phyloP scores from a whole-genome alignment of 139 green algal genomes.

The Trebouxia sp. region DNA sequence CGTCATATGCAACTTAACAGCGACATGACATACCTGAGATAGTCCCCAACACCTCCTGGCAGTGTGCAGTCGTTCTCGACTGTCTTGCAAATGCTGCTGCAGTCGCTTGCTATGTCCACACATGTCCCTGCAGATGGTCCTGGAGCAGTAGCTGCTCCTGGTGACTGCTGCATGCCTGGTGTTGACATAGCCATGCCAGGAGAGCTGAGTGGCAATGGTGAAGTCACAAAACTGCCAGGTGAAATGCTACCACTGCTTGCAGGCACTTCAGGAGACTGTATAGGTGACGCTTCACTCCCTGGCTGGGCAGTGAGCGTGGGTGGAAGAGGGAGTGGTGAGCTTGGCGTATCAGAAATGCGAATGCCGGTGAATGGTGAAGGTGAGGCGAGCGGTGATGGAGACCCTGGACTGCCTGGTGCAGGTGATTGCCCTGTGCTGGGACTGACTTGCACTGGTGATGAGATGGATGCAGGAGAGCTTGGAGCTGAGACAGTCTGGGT shows the following conservation, averaged over 20 bases:
- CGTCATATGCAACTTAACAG: too few species aligned
- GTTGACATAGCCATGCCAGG: not conserved
- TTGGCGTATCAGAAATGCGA: not conserved
- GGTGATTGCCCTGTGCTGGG: too few species aligned
- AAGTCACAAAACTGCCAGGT: not conserved
- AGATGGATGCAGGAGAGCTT: too few species aligned
- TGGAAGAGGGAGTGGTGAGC: not conserved
- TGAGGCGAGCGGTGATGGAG: not conserved
- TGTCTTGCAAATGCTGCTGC: not conserved
- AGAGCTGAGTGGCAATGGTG: not conserved
- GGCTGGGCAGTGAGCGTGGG: not conserved
- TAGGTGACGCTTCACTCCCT: not conserved
- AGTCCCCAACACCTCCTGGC: not conserved
- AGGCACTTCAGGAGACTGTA: not conserved
- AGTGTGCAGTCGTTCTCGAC: not conserved
- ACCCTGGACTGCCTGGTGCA: not conserved
- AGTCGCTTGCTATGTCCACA: conserved; percentile 5
- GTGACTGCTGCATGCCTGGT: too few species aligned
- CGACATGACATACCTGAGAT: conserved; percentile 6
- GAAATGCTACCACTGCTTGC: too few species aligned
- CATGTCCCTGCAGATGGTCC: not conserved
- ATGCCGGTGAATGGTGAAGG: not conserved
- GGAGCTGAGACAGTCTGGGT: not conserved
- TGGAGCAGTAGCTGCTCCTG: not conserved
- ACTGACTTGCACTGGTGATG: too few species aligned